phyloP scores from a whole-genome alignment of 352 stramenopile genomes.

The Globisporangium cederbergense region DNA sequence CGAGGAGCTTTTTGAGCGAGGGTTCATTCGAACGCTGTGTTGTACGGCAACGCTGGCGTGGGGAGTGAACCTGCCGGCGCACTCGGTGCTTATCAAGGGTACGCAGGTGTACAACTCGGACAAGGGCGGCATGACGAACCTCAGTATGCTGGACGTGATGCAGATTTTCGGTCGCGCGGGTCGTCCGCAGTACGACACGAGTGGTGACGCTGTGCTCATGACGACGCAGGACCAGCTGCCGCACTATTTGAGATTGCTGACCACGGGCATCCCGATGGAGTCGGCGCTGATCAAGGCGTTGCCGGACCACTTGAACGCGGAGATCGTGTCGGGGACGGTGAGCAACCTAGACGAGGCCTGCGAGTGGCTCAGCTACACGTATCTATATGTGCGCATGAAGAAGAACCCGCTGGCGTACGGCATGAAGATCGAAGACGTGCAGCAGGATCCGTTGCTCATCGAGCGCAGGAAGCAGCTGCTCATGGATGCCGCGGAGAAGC shows the following conservation, averaged over 20 bases:
- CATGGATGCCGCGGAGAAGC: conserved; percentile 71
- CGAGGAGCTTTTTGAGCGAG: conserved; percentile 97
- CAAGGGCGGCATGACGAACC: conserved; percentile 96
- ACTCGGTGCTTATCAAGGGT: conserved; percentile 99
- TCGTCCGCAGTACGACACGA: conserved; percentile 99
- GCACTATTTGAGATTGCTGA: conserved; percentile 95
- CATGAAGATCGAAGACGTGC: conserved; percentile 91
- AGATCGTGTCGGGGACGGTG: conserved; percentile 98
- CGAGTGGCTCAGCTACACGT: conserved; percentile 98
- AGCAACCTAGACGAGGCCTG: conserved; percentile 96
- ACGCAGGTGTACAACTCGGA: conserved; percentile 99
- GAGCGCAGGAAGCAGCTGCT: conserved; percentile 61
- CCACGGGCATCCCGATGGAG: conserved; percentile 96
- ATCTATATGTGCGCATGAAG: conserved; percentile 98
- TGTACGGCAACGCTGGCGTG: conserved; percentile 99
- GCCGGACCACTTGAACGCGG: conserved; percentile 98
- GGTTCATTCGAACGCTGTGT: conserved; percentile 96
- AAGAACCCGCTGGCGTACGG: conserved; percentile 98
- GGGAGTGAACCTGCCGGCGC: conserved; percentile 98
- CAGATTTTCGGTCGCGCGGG: conserved; percentile 99
- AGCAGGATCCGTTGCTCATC: conserved; percentile 88
- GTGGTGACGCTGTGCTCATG: conserved; percentile 98
- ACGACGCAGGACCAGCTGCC: conserved; percentile 93
- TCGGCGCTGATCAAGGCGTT: conserved; percentile 98
- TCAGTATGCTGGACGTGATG: conserved; percentile 99